Conservation (phyloP, 2,329 filamentous ascomycete species). For the Apiospora malaysiana region DNA sequence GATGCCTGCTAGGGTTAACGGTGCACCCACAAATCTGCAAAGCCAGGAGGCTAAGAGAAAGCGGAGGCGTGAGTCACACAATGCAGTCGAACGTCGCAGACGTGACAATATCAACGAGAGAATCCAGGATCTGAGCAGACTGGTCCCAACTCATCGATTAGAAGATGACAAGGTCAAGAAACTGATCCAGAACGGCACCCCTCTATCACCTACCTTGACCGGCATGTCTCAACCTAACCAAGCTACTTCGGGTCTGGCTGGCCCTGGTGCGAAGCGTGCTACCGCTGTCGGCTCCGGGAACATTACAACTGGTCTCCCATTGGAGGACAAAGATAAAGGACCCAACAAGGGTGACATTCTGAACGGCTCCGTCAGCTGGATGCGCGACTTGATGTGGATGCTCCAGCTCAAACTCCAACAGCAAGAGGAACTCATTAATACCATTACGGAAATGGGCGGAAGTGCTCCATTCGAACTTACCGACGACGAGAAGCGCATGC, state of each 20-base stretch:
- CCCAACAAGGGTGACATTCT: slow-evolving; percentile 99
- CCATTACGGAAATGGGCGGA: slow-evolving; percentile 74
- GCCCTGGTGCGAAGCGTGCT: slow-evolving; percentile 81
- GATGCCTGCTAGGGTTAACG: slow-evolving; percentile 82
- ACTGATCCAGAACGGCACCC: slow-evolving; percentile 89
- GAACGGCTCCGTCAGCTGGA: slow-evolving; percentile 97
- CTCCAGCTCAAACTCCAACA: slow-evolving; percentile 87
- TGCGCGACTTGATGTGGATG: slow-evolving; percentile 97
- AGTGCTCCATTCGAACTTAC: slow-evolving; percentile 81
- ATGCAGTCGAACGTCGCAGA: slow-evolving; percentile 90
- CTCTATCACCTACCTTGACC: slow-evolving; percentile 81
- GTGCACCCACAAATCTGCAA: slow-evolving; percentile 57
- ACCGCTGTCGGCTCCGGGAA: slow-evolving; percentile 75
- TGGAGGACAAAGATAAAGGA: slow-evolving; percentile 98
- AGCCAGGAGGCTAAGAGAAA: slow-evolving; percentile 94
- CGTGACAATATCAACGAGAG: slow-evolving; percentile 99
- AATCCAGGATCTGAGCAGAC: slow-evolving; percentile 92
- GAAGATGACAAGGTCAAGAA: slow-evolving; percentile 98
- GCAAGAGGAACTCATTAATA: slow-evolving; percentile 83
- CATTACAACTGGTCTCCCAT: slow-evolving; percentile 89
- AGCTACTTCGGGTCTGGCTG: slow-evolving; percentile 87
- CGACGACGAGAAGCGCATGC: slow-evolving; percentile 96
- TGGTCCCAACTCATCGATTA: slow-evolving; percentile 89
- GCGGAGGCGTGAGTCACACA: slow-evolving; percentile 90
- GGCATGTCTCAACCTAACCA: slow-evolving; percentile 72